Conservation (phyloP, 1,284 basidiomycete genomes). For the Ceratobasidium sp. region DNA sequence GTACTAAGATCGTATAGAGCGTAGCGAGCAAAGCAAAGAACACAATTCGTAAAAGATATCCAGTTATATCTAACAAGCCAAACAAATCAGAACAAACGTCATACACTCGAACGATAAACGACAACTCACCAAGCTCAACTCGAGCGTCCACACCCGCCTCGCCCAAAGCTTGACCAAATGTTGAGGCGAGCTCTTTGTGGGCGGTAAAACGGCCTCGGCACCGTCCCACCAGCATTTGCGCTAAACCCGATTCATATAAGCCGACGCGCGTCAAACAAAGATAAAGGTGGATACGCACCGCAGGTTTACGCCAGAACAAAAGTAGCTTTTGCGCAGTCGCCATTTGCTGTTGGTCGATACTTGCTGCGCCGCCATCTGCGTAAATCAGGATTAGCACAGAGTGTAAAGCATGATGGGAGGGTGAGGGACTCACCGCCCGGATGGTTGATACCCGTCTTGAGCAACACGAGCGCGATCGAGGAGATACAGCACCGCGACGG, state of each 20-base stretch:
- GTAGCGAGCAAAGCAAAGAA: not conserved
- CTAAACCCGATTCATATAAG: slow-evolving; percentile 59
- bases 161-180: slow-evolving; percentile 90
- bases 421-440: slow-evolving; percentile 61
- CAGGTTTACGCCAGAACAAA: slow-evolving; percentile 98
- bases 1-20: slow-evolving; percentile 16
- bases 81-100: not conserved
- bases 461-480: slow-evolving; percentile 94
- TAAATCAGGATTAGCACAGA: not conserved
- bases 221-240: slow-evolving; percentile 99
- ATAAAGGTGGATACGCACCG: slow-evolving; percentile 69
- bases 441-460: slow-evolving; percentile 97
- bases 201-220: slow-evolving; percentile 85
- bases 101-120: not conserved
- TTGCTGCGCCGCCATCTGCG: slow-evolving; percentile 70
- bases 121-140: slow-evolving; percentile 87
- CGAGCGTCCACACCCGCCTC: slow-evolving; percentile 97
- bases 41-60: not conserved
- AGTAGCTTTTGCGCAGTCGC: slow-evolving; percentile 97
- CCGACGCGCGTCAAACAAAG: not conserved
- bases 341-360: slow-evolving; percentile 93
- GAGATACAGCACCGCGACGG: slow-evolving; percentile 97
- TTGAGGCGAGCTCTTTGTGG: slow-evolving; percentile 65
- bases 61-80: slow-evolving; percentile 1
- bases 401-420: slow-evolving; percentile 52